These are phyloP conservation scores for Ampelocalamus luodianensis DNA, from an alignment of 176 grass and related monocot species.

Conservation along the genomic window DNA sequence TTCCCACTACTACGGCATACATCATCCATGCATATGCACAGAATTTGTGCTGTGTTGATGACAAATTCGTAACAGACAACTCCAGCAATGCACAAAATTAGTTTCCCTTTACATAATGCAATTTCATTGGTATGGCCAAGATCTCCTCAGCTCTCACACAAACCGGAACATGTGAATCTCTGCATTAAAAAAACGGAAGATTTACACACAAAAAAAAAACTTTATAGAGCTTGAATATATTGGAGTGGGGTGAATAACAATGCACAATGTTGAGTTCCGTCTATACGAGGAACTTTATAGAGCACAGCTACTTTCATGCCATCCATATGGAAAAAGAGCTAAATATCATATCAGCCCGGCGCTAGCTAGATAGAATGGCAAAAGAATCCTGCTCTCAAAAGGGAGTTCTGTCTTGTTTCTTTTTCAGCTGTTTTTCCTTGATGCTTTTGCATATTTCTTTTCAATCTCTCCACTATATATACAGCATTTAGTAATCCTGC, in stretches of 20 bases:
- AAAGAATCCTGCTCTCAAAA: too few species aligned
- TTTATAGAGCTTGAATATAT: not conserved
- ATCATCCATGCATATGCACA: not conserved
- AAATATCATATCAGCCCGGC: not conserved
- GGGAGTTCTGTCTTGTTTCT: not conserved
- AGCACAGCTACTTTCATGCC: not conserved
- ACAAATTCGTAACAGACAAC: not conserved
- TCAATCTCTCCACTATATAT: not conserved
- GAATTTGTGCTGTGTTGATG: not conserved
- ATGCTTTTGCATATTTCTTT: not conserved
- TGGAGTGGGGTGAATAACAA: not conserved
- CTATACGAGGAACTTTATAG: too few species aligned
- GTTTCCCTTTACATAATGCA: not conserved
- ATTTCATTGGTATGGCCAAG: not conserved
- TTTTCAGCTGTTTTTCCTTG: not conserved
- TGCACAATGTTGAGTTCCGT: not conserved
- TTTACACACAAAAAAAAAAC: too few species aligned
- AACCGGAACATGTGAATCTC: slow-evolving; percentile 33
- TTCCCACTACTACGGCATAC: too few species aligned
- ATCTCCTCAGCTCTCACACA: not conserved
- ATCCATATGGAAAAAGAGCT: too few species aligned
- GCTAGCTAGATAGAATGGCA: not conserved
- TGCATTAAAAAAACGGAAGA: not conserved
- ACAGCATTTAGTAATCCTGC: not conserved
- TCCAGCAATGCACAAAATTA: not conserved